phyloP scores from a whole-genome alignment of 495 filamentous ascomycete species.

The Immersiella caudata region DNA sequence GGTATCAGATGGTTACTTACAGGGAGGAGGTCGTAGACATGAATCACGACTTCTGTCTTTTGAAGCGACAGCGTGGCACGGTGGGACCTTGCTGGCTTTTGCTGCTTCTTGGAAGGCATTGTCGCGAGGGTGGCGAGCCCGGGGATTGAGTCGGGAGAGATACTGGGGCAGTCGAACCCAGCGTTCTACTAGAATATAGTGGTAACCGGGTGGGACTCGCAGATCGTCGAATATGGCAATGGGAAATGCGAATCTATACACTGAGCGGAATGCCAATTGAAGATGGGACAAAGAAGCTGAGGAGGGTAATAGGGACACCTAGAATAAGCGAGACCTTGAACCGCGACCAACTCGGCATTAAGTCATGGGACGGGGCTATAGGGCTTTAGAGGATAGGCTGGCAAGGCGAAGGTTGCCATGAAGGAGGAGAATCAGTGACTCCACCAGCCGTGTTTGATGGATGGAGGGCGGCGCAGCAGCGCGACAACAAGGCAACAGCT shows the following conservation, averaged over 20 bases:
- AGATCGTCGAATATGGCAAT: background rate
- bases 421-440: background rate
- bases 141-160: background rate
- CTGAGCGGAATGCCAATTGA: background rate
- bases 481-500: background rate
- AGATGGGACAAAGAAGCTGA: background rate
- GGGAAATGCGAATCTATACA: conserved; percentile 1
- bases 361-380: conserved; percentile 17
- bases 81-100: conserved; percentile 51
- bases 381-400: conserved; percentile 1
- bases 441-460: background rate
- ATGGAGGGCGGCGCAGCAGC: background rate
- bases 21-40: conserved; percentile 78
- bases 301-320: background rate
- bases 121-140: background rate
- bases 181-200: background rate
- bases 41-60: conserved; percentile 74
- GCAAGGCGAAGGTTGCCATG: background rate
- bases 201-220: background rate
- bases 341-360: conserved; percentile 12
- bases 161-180: background rate
- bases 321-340: conserved; percentile 12
- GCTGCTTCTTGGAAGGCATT: conserved; percentile 49
- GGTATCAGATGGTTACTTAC: conserved; percentile 44
- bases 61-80: conserved; percentile 61